Evolutionary conservation across 352 stramenopile genomes (phyloP), one percentile per base, ranked within the genome.

Genomic region (Globisporangium mamillatum): DNA sequence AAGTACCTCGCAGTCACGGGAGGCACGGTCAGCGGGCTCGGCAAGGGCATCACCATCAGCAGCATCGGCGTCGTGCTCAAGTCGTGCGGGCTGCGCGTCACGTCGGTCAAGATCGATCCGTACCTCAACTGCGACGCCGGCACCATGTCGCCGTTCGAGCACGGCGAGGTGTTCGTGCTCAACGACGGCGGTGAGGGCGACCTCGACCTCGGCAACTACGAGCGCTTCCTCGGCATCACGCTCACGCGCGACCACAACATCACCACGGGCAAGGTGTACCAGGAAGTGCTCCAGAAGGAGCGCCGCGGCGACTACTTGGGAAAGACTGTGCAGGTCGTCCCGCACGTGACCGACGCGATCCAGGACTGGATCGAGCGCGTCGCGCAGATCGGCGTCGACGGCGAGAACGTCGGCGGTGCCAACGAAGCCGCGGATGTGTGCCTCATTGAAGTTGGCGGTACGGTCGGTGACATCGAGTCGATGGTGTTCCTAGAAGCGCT

Each of bases 401-500:
- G 67, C 10, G 68, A 69, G 58, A 59, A 75, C 54, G 58, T 59
- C 29, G 64, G 65, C 5, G 67, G 72, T 44, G 60, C 75, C 36
- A 68, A 77, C 62, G 70, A 90, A 60, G 73, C 80, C 36, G 80
- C 98, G 0, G 98, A 99, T 73, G 88, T 99, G 34, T 99, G 98
- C 76, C 89, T 99, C 38, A 98, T 99, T 68, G 98, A 99, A 86
- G 94, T 99, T 5, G 98, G 98, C 63, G 98, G 98, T 50, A 99
- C 98, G 4, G 97, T 99, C n/a, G 98, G 98, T 46, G 98, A 99
- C 76, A 99, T 99, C 82, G 98, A 99, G 87, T 98, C 88, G 50
- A 98, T 98, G 79, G 93, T 99, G 12, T 99, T 99, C 83, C 90
- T 99, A 55, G 98, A 99, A 84, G 98, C 97, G 53, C 79, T 99